A percentile compares a stretch with the other conserved stretches of the same genome.
phyloP scores from a whole-genome alignment of 2,329 filamentous ascomycete species.

The Botrytis medusae region DNA sequence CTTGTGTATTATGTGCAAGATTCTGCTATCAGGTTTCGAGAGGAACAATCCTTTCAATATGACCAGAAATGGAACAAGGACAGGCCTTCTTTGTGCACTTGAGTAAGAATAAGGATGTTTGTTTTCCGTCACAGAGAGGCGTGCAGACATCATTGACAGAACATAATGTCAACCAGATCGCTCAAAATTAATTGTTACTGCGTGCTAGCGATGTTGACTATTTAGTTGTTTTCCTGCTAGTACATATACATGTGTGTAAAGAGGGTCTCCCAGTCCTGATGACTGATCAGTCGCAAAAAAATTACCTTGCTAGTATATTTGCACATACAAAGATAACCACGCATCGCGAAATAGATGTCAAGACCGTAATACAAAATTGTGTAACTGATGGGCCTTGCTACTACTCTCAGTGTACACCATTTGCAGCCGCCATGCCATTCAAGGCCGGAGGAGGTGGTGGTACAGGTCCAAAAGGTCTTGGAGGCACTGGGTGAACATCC shows the following conservation, averaged over 20 bases:
- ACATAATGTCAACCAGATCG: not conserved
- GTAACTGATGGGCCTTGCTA: constrained; percentile 5
- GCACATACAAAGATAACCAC: not conserved
- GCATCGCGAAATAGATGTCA: not conserved
- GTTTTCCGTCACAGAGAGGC: not conserved
- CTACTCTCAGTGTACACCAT: constrained; percentile 18
- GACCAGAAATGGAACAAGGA: not conserved
- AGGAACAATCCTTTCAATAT: not conserved
- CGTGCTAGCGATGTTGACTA: constrained; percentile 5
- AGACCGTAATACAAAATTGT: constrained; percentile 21
- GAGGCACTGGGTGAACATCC: constrained; percentile 37
- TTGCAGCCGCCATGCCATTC: constrained; percentile 30
- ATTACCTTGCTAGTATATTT: not conserved
- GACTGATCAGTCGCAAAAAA: not conserved
- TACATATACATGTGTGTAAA: constrained; percentile 20
- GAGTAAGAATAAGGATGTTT: not conserved
- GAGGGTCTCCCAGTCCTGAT: not conserved
- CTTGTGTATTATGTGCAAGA: not conserved
- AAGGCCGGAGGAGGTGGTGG: constrained; percentile 36
- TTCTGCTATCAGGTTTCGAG: not conserved
- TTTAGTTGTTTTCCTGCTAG: constrained; percentile 16
- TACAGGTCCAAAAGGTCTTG: constrained; percentile 39
- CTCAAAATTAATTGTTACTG: not conserved
- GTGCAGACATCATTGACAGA: not conserved
- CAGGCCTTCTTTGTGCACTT: not conserved